These are phyloP conservation scores for Nematodospora anomalae DNA, from an alignment of 1,139 yeast genomes.

Conservation along the genomic window DNA sequence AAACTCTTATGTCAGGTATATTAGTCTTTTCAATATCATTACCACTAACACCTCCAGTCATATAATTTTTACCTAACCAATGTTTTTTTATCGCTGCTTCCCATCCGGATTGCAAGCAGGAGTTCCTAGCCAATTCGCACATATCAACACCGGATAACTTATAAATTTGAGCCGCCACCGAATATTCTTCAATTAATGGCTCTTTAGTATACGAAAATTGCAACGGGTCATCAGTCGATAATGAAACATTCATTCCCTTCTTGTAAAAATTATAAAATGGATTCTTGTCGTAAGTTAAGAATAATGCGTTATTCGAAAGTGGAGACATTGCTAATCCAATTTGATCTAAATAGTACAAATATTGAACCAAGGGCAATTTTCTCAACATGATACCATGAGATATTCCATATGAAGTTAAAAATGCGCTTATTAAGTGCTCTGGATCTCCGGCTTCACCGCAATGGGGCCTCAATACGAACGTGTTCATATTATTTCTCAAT, in stretches of 20 bases:
- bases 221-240: constrained; percentile 71
- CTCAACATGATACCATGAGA: constrained; percentile 93
- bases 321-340: constrained; percentile 99
- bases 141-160: constrained; percentile 91
- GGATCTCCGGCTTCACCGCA: constrained; percentile 99
- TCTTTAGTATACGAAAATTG: constrained; percentile 96
- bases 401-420: constrained; percentile 84
- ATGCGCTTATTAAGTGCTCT: constrained; percentile 90
- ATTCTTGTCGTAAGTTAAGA: constrained; percentile 90
- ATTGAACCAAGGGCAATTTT: constrained; percentile 92
- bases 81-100: constrained; percentile 81
- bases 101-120: constrained; percentile 91
- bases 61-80: constrained; percentile 83
- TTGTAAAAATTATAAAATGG: constrained; percentile 90
- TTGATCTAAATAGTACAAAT: constrained; percentile 88
- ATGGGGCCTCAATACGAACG: constrained; percentile 93
- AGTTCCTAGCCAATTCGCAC: constrained; percentile 88
- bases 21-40: constrained; percentile 92
- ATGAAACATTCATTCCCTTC: constrained; percentile 88
- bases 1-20: constrained; percentile 84
- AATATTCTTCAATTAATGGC: constrained; percentile 96
- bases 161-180: constrained; percentile 97
- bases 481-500: constrained; percentile 68
- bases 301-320: constrained; percentile 90
- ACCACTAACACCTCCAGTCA: constrained; percentile 65